phyloP scores from a whole-genome alignment of 768 basidiomycete species.

The Trametes elegans region DNA sequence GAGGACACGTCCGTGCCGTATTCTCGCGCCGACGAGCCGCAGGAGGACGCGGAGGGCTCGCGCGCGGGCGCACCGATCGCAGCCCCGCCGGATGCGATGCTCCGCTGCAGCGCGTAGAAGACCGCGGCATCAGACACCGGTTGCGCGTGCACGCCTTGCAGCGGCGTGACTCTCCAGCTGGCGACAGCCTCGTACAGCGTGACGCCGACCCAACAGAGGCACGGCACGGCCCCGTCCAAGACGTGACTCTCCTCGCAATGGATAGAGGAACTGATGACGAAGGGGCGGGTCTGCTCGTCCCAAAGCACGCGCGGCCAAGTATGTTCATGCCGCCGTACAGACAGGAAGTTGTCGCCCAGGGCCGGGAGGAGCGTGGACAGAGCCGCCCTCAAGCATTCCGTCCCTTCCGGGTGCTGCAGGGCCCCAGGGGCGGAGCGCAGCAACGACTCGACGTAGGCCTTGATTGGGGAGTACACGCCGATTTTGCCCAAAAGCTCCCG shows the following conservation, averaged over 20 bases:
- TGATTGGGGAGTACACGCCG: constrained; percentile 4
- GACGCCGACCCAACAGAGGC: constrained; percentile 6
- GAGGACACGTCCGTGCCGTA: not conserved
- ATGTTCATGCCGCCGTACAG: not conserved
- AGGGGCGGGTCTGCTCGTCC: not conserved
- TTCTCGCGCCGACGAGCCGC: not conserved
- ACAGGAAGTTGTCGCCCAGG: not conserved
- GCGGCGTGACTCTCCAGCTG: not conserved
- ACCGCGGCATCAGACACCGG: not conserved
- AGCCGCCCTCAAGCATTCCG: not conserved
- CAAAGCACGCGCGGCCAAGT: not conserved
- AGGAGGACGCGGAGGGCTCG: not conserved
- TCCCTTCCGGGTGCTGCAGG: not conserved
- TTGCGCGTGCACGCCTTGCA: not conserved
- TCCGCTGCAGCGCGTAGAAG: not conserved
- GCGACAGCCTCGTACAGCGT: not conserved
- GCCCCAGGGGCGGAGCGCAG: not conserved
- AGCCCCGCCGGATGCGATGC: not conserved
- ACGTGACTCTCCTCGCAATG: not conserved
- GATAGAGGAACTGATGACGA: not conserved
- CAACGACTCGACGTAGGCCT: not conserved
- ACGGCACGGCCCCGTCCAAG: not conserved
- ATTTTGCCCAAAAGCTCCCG: not conserved
- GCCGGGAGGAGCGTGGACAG: not conserved
- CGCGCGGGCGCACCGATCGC: too few species aligned